Conservation (phyloP, 2,329 filamentous ascomycete species). For the Lecanicillium sp. region DNA sequence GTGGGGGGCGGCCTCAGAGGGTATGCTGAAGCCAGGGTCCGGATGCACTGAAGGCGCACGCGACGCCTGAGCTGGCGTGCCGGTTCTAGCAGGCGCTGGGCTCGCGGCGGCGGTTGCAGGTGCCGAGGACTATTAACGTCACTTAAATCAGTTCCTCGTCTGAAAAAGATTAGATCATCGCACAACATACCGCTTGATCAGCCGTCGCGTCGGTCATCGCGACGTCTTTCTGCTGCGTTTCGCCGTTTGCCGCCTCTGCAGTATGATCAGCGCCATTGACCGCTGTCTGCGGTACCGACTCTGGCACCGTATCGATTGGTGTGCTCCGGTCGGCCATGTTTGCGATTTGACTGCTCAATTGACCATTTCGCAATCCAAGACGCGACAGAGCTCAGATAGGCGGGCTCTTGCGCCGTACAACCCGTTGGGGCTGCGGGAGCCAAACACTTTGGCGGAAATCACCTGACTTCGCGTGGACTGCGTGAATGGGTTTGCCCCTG, state of each 20-base stretch:
- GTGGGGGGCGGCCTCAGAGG: slow-evolving; percentile 54
- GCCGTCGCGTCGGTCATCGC: slow-evolving; percentile 38
- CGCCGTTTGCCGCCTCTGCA: slow-evolving; percentile 7
- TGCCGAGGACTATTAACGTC: slow-evolving; percentile 32
- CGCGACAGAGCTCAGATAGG: not conserved
- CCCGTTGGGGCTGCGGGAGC: slow-evolving; percentile 1
- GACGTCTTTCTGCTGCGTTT: slow-evolving; percentile 31
- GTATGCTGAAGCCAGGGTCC: slow-evolving; percentile 48
- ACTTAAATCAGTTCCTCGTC: slow-evolving; percentile 9
- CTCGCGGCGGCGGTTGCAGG: slow-evolving; percentile 33
- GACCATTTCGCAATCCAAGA: not conserved
- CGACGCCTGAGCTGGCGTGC: slow-evolving; percentile 46
- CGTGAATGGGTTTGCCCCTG: not conserved
- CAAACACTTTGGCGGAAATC: slow-evolving; percentile 7
- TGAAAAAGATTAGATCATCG: not conserved
- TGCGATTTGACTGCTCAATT: not conserved
- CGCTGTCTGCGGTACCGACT: not conserved
- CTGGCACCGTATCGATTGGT: slow-evolving; percentile 17
- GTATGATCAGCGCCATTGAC: not conserved
- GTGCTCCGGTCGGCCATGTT: slow-evolving; percentile 27
- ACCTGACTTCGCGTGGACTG: slow-evolving; percentile 12
- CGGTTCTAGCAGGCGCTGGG: slow-evolving; percentile 38
- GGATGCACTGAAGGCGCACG: slow-evolving; percentile 53
- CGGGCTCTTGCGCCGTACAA: not conserved
- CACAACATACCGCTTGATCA: slow-evolving; percentile 36